These are phyloP conservation scores for Salix dunnii DNA, from an alignment of 345 rosid genomes.

Conservation along the genomic window DNA sequence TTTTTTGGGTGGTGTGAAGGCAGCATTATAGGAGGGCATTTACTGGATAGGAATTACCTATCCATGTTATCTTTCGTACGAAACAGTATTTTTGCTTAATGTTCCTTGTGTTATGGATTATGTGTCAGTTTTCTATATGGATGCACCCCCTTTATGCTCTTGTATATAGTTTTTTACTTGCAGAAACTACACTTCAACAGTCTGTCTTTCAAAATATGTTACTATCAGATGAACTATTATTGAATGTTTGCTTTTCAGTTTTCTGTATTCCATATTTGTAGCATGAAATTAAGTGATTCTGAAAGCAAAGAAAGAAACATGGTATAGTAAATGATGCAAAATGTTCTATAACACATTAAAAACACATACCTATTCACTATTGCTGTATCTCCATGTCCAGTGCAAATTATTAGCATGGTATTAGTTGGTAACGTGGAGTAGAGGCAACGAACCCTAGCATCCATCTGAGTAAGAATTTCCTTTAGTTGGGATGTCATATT, in stretches of 20 bases:
- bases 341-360: background rate
- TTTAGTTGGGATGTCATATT: conserved; percentile 49
- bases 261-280: background rate
- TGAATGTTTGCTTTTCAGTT: background rate
- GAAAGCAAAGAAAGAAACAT: background rate
- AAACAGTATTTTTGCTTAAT: background rate
- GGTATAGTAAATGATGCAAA: background rate
- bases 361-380: conserved; percentile 62
- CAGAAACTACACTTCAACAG: background rate
- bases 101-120: background rate
- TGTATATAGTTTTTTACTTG: background rate
- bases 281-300: background rate
- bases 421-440: conserved; percentile 64
- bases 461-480: conserved; percentile 52
- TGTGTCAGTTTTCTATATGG: background rate
- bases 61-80: background rate
- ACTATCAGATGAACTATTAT: background rate
- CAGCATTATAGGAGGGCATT: background rate
- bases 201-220: background rate
- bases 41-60: background rate
- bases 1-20: background rate
- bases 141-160: background rate
- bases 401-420: conserved; percentile 83
- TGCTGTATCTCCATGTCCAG: conserved; percentile 95
- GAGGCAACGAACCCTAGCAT: conserved; percentile 50